Conservation (phyloP, 257 asterid species). For the Solanum virginianum region DNA sequence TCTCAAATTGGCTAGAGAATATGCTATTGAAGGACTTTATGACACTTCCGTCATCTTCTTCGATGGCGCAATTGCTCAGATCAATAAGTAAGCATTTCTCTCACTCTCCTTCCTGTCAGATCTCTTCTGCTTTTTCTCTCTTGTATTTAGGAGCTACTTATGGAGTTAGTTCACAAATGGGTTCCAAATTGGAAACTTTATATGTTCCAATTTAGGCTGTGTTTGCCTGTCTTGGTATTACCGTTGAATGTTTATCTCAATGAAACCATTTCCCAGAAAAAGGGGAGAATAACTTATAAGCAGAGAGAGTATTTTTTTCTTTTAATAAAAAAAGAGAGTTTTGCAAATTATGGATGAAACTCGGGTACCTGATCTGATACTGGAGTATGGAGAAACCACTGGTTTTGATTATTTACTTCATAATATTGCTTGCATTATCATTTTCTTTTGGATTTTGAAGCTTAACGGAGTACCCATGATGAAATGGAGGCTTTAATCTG, state of each 20-base stretch:
- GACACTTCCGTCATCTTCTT: conserved; percentile 86
- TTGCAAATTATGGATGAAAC: neutral
- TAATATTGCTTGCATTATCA: neutral
- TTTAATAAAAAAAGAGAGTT: neutral
- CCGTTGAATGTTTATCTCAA: neutral
- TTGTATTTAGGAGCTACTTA: neutral
- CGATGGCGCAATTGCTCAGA: conserved; percentile 97
- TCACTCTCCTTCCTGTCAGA: neutral
- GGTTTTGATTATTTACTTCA: neutral
- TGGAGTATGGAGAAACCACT: neutral
- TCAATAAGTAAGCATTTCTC: conserved; percentile 53
- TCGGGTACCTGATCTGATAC: neutral
- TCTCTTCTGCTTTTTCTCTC: neutral
- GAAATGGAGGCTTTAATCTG: neutral
- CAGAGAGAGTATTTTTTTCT: neutral
- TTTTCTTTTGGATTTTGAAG: neutral
- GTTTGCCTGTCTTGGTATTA: neutral
- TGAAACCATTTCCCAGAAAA: neutral
- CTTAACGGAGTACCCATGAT: neutral
- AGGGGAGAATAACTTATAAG: neutral
- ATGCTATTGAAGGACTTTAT: conserved; percentile 87
- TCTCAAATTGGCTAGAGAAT: conserved; percentile 82
- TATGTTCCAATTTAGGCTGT: neutral
- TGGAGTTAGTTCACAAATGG: neutral
- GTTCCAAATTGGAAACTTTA: neutral